Conservation (phyloP, 2,329 filamentous ascomycete genomes). For the Tolypocladium tropicale region DNA sequence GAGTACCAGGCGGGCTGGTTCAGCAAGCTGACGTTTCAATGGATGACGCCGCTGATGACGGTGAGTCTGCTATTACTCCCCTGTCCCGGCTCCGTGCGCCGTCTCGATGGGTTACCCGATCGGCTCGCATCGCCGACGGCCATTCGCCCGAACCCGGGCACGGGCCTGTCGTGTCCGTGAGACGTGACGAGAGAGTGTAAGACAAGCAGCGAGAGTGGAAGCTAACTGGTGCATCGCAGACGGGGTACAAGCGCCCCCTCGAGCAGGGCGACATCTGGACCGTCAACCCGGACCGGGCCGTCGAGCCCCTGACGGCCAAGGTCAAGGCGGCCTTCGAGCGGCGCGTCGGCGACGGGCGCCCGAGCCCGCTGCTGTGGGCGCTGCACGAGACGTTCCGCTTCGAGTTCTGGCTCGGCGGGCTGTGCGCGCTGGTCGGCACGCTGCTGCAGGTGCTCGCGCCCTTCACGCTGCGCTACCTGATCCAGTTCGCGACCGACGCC, state of each 20-base stretch:
- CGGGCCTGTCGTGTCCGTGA: too few species aligned
- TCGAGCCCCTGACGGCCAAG: constrained; percentile 57
- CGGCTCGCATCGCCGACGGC: neutral
- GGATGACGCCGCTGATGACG: constrained; percentile 82
- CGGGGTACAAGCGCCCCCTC: constrained; percentile 75
- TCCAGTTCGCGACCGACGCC: constrained; percentile 72
- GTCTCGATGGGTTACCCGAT: neutral
- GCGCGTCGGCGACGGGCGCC: constrained; percentile 56
- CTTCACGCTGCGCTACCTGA: constrained; percentile 77
- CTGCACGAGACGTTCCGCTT: constrained; percentile 76
- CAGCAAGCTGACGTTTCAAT: constrained; percentile 72
- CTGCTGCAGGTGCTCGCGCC: constrained; percentile 74
- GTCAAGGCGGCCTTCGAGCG: constrained; percentile 59
- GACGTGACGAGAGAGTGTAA: neutral
- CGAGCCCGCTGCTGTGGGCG: constrained; percentile 67
- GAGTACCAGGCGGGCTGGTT: constrained; percentile 68
- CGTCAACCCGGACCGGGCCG: constrained; percentile 71
- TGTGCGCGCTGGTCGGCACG: constrained; percentile 62
- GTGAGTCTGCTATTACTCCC: constrained; percentile 42
- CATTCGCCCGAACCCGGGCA: neutral
- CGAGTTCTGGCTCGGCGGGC: constrained; percentile 79
- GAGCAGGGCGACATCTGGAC: constrained; percentile 80
- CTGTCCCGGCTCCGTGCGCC: neutral
- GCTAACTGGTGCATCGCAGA: constrained; percentile 28
- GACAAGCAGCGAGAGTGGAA: too few species aligned